Percentiles rank a stretch among this genome's conserved stretches.
Conservation (phyloP, 768 basidiomycete species). For the Tricholoma saponaceum region DNA sequence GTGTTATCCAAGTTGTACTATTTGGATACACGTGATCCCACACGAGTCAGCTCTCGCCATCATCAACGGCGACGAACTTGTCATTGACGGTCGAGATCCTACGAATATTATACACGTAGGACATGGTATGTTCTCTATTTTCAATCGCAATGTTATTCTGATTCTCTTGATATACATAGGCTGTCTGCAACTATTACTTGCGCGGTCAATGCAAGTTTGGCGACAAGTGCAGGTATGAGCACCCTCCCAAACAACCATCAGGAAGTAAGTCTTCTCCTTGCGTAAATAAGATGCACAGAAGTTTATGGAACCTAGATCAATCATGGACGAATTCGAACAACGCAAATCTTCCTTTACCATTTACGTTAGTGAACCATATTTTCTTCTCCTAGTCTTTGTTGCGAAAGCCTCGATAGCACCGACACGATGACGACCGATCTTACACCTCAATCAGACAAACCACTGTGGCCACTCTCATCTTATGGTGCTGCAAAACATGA, state of each 20-base stretch:
- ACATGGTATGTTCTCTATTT: slow-evolving; percentile 12
- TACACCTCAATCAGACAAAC: slow-evolving; percentile 56
- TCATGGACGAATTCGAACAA: slow-evolving; percentile 33
- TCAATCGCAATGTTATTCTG: background rate
- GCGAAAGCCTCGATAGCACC: slow-evolving; percentile 34
- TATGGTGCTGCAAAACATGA: slow-evolving; percentile 79
- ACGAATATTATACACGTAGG: background rate
- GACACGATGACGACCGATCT: slow-evolving; percentile 67
- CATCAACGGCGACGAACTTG: background rate
- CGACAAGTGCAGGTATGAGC: slow-evolving; percentile 60
- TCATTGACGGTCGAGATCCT: too few relatives aligned
- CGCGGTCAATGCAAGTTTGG: slow-evolving; percentile 68
- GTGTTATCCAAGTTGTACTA: background rate
- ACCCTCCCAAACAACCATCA: slow-evolving; percentile 45
- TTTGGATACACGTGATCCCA: background rate
- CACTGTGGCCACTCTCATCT: slow-evolving; percentile 73
- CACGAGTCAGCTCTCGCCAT: background rate
- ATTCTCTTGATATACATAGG: slow-evolving; percentile 26
- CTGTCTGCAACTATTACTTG: slow-evolving; percentile 58
- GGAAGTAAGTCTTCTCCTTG: slow-evolving; percentile 41
- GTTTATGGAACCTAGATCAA: slow-evolving; percentile 26
- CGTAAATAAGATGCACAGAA: background rate
- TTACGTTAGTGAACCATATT: slow-evolving; percentile 12
- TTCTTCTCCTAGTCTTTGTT: background rate
- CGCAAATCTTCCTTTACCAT: slow-evolving; percentile 25